Conservation (phyloP, 2,329 filamentous ascomycete genomes). For the Aspergillus fumigatus region DNA sequence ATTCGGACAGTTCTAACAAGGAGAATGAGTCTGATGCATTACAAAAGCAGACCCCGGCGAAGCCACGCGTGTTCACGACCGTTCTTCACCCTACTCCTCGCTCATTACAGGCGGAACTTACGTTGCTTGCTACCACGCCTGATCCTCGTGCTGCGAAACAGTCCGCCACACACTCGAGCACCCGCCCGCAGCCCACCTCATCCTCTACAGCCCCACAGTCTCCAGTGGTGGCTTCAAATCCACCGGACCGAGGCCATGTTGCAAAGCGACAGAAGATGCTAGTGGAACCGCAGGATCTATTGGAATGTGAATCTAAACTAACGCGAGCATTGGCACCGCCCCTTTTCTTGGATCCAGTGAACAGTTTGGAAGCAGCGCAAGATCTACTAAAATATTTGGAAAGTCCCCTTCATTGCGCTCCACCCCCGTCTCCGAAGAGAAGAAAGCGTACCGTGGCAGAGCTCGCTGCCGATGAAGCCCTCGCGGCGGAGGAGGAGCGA, state of each 20-base stretch:
- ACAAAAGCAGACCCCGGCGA: slow-evolving; percentile 45
- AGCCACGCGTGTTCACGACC: slow-evolving; percentile 65
- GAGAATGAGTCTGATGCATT: slow-evolving; percentile 47
- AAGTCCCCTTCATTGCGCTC: slow-evolving; percentile 71
- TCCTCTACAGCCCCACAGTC: slow-evolving; percentile 53
- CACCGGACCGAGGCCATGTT: slow-evolving; percentile 49
- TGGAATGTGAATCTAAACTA: slow-evolving; percentile 71
- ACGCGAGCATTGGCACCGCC: slow-evolving; percentile 68
- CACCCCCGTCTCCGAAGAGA: slow-evolving; percentile 77
- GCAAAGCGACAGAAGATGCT: slow-evolving; percentile 72
- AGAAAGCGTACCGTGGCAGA: slow-evolving; percentile 93
- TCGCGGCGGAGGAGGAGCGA: slow-evolving; percentile 81
- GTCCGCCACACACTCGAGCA: slow-evolving; percentile 36
- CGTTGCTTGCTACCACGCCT: slow-evolving; percentile 70
- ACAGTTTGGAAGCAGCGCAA: slow-evolving; percentile 64
- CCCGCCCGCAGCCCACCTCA: slow-evolving; percentile 34
- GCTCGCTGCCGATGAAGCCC: slow-evolving; percentile 88
- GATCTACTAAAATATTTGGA: slow-evolving; percentile 65
- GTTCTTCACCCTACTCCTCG: slow-evolving; percentile 82
- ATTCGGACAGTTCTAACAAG: slow-evolving; percentile 58
- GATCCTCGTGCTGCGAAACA: slow-evolving; percentile 50
- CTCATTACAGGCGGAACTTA: slow-evolving; percentile 69
- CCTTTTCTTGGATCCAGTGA: slow-evolving; percentile 72
- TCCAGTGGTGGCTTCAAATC: slow-evolving; percentile 65
- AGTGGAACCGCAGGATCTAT: slow-evolving; percentile 67